A percentile compares a stretch with the other conserved stretches of the same genome.
Conservation (phyloP, 2,329 filamentous ascomycete genomes). For the Elsinoe necatrix region DNA sequence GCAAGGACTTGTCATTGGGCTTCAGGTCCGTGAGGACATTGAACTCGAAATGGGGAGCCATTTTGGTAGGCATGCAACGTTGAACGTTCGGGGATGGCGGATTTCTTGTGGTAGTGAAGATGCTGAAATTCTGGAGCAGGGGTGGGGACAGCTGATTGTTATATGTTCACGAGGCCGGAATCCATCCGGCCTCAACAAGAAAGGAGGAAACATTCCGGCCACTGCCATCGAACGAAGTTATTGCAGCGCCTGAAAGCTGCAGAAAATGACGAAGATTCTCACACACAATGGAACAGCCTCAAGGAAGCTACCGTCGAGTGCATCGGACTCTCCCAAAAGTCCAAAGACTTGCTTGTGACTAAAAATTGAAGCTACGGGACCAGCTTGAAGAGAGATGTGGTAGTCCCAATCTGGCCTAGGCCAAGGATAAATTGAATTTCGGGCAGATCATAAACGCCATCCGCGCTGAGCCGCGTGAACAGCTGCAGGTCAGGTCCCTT, state of each 20-base stretch:
- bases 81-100: not conserved
- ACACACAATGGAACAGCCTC: too few species aligned
- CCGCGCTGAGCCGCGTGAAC: constrained; percentile 7
- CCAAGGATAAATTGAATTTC: not conserved
- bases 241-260: not conserved
- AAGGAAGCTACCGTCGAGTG: too few species aligned
- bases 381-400: not conserved
- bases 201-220: constrained; percentile 11
- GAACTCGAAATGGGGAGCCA: constrained; percentile 35
- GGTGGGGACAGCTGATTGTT: constrained; percentile 12
- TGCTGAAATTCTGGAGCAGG: constrained; percentile 2
- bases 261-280: too few species aligned
- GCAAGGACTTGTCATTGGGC: constrained; percentile 54
- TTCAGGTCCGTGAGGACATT: constrained; percentile 55
- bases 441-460: constrained; percentile 1
- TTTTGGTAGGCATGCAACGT: not conserved
- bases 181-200: constrained; percentile 16
- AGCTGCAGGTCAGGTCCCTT: not conserved
- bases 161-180: constrained; percentile 16
- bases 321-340: too few species aligned
- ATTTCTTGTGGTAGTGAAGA: constrained; percentile 1
- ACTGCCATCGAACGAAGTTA: not conserved
- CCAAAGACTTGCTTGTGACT: too few species aligned
- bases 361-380: not conserved
- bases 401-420: not conserved